Evolutionary conservation across 2,329 filamentous ascomycete species (phyloP).

Genomic region (Alternaria incomplexa): DNA sequence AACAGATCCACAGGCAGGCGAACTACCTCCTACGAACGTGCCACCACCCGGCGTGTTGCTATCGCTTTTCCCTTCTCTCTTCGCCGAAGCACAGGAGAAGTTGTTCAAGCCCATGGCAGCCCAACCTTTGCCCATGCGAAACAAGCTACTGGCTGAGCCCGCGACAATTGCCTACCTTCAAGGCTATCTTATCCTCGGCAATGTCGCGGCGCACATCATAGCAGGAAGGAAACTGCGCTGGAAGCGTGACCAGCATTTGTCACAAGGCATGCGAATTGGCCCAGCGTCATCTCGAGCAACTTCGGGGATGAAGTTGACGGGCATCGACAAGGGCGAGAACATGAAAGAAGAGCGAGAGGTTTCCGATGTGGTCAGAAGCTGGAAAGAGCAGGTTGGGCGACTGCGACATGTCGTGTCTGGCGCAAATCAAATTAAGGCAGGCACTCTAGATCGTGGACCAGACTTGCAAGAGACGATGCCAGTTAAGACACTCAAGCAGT

Average conservation of each 20-base stretch:
- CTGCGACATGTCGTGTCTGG: constrained; percentile 74
- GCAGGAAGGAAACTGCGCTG: constrained; percentile 85
- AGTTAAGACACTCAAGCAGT: constrained; percentile 66
- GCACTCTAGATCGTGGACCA: constrained; percentile 62
- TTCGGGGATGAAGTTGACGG: constrained; percentile 89
- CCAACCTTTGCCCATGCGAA: constrained; percentile 64
- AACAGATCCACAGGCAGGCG: constrained; percentile 32
- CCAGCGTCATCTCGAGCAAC: constrained; percentile 70
- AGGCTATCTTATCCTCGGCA: constrained; percentile 67
- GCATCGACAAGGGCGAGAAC: constrained; percentile 83
- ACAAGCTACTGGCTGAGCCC: constrained; percentile 68
- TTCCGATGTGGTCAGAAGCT: constrained; percentile 74
- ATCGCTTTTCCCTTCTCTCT: constrained; percentile 73
- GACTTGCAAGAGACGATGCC: constrained; percentile 73
- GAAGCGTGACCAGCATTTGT: constrained; percentile 85
- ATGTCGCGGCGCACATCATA: constrained; percentile 78
- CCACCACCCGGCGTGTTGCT: constrained; percentile 86
- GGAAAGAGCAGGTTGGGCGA: constrained; percentile 77
- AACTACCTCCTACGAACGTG: constrained; percentile 77
- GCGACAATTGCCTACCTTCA: constrained; percentile 68
- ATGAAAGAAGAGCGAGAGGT: constrained; percentile 84
- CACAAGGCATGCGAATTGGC: constrained; percentile 86
- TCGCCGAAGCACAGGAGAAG: constrained; percentile 68
- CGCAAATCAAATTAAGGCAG: constrained; percentile 59
- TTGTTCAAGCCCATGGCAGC: constrained; percentile 71